Evolutionary conservation across 176 grass and related monocot species (phyloP).

Genomic region (sorghum (Sorghum bicolor)): Sorghum_bicolor_NCBIv3 NC_012870.2:66778001-66778500

Average conservation of each 20-base stretch:
- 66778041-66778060: not conserved
- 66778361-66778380: not conserved
- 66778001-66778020: not conserved
- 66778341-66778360: not conserved
- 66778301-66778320: not conserved
- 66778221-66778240: not conserved
- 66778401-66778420: not conserved
- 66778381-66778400: not conserved
- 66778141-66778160: not conserved
- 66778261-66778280: not conserved
- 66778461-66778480: slow-evolving; percentile 48
- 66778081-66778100: not conserved
- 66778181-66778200: not conserved
- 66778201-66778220: not conserved
- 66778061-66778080: not conserved
- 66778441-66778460: slow-evolving; percentile 27
- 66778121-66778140: not conserved
- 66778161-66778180: not conserved
- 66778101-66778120: not conserved
- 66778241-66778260: not conserved
- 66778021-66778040: not conserved
- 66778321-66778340: not conserved
- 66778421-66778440: not conserved
- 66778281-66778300: not conserved
- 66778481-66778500: slow-evolving; percentile 64